Conservation (phyloP, 2,329 filamentous ascomycete genomes). For the Blumeria graminis region DNA sequence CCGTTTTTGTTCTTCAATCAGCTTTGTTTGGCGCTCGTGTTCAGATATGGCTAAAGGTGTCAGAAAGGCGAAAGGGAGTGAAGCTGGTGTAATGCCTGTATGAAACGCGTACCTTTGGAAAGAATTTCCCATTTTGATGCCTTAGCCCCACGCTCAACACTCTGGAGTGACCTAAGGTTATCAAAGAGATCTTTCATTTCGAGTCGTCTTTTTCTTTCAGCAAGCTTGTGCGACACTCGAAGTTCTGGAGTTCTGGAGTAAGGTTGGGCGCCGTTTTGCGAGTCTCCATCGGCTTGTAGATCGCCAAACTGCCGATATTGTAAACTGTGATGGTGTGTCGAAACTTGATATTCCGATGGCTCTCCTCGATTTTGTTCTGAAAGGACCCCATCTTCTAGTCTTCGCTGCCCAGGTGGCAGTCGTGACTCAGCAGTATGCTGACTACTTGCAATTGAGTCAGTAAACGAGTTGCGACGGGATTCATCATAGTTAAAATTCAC, state of each 20-base stretch:
- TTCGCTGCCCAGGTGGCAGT: constrained; percentile 45
- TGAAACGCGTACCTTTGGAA: constrained; percentile 41
- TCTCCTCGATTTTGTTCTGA: constrained; percentile 19
- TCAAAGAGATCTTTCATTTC: constrained; percentile 82
- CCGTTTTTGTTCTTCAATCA: constrained; percentile 9
- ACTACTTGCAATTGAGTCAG: constrained; percentile 56
- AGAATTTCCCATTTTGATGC: constrained; percentile 79
- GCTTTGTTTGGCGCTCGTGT: constrained; percentile 28
- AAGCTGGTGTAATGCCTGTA: background rate
- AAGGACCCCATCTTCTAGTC: constrained; percentile 37
- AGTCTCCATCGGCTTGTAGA: constrained; percentile 33
- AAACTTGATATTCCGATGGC: constrained; percentile 26
- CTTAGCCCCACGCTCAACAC: constrained; percentile 47
- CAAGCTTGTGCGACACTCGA: constrained; percentile 63
- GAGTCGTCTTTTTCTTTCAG: constrained; percentile 58
- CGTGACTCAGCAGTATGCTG: constrained; percentile 54
- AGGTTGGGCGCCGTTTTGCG: constrained; percentile 36
- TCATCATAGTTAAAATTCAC: constrained; percentile 20
- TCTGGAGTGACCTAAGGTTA: constrained; percentile 47
- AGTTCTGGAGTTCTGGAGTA: constrained; percentile 68
- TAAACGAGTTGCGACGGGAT: constrained; percentile 51
- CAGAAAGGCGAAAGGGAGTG: constrained; percentile 3
- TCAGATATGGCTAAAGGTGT: constrained; percentile 30
- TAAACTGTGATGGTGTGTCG: constrained; percentile 45
- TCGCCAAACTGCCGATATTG: constrained; percentile 50